Conservation (phyloP, 768 basidiomycete genomes). For the Neoboletus subvelutipes region DNA sequence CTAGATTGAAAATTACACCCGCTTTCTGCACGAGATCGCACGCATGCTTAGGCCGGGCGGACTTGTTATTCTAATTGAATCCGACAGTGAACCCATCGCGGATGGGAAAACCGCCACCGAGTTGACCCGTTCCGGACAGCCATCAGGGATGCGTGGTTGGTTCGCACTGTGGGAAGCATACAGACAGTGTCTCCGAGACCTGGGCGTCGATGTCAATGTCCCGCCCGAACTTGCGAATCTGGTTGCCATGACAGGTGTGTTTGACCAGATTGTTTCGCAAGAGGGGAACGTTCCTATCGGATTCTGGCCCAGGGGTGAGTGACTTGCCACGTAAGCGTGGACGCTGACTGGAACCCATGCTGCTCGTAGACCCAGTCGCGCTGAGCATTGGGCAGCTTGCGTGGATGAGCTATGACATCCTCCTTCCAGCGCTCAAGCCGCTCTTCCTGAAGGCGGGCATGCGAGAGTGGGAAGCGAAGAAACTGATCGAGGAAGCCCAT, state of each 20-base stretch:
- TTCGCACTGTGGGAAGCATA: conserved; percentile 63
- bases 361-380: conserved; percentile 48
- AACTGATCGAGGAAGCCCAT: conserved; percentile 61
- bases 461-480: conserved; percentile 51
- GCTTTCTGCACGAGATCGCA: conserved; percentile 57
- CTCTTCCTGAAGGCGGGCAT: conserved; percentile 55
- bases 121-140: conserved; percentile 31
- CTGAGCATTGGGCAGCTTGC: conserved; percentile 68
- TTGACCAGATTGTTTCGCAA: conserved; percentile 53
- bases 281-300: conserved; percentile 67
- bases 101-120: conserved; percentile 43
- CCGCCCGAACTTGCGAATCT: conserved; percentile 54
- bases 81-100: conserved; percentile 51
- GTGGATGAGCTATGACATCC: conserved; percentile 70
- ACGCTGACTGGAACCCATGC: conserved; percentile 11
- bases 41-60: conserved; percentile 72
- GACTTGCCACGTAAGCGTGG: conserved; percentile 5
- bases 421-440: conserved; percentile 62
- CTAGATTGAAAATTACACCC: conserved; percentile 63
- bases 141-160: conserved; percentile 55
- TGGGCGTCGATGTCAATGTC: conserved; percentile 56
- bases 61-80: conserved; percentile 64
- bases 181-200: conserved; percentile 49
- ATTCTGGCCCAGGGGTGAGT: conserved; percentile 62
- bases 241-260: conserved; percentile 47